Base-by-base conservation (phyloP, 768 basidiomycete genomes). In the Rhizopogon vesiculosus region DNA sequence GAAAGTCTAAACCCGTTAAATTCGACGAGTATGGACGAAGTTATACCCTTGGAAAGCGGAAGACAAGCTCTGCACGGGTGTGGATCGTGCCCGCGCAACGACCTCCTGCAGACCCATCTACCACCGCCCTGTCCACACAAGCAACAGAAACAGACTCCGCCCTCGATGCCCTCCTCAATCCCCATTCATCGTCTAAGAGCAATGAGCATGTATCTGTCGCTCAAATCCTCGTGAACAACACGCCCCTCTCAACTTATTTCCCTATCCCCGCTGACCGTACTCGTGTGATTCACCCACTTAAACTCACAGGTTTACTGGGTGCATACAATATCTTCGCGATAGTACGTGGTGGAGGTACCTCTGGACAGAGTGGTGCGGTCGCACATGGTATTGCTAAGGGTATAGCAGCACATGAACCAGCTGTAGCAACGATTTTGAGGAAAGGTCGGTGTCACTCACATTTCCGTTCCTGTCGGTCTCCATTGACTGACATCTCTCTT, bases 351-450 rank as follows among this genome's bases (percentile, higher is more conserved):
- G 95, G 95, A 13, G 96, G 96, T 1, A 85, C 82, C n/a, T 87
- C 89, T 0, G 93, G 95, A 2, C 94, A 98, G 67, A 87, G 92
- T n/a, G 93, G 87, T 16, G 94, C 94, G 4, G 73, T 95, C 22
- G 83, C 86, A 0, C 80, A 87, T 56, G 91, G 86, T 40, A 84
- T 93, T 56, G 79, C 89, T 7, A 87, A 86, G 64, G 91, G 83
- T 16, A 75, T 93, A 25, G 82, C 82, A 4, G 83, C 83, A 9
- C 88, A 90, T 59, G 84, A 82, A 38, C 86, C 89, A 3, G 80
- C 81, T 12, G 74, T 89, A 3, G 81, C 82, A 53, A 69, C 72
- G 3, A 75, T 92, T 42, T 73, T 99, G 61, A 79, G 80, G 65
- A 83, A 82, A 80, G 87, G 95, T 93, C 64, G 44, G 82, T 72